These are phyloP conservation scores for Colletotrichum sp. DNA, from an alignment of 2,329 filamentous ascomycete genomes.

Conservation along the genomic window DNA sequence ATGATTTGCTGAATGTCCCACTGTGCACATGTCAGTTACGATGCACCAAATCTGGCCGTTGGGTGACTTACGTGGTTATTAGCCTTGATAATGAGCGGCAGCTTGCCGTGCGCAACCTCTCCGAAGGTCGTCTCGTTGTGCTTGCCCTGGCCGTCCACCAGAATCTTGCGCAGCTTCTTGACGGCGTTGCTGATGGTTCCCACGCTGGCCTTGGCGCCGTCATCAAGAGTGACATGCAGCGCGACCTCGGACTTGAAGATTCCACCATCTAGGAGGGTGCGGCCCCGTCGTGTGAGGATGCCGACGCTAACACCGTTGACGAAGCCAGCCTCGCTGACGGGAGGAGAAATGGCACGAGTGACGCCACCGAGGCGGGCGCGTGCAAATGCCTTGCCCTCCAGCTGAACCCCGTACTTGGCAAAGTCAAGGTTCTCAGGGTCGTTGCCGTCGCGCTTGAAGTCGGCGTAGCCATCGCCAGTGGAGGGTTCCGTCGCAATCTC, in stretches of 20 bases:
- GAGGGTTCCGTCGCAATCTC: constrained; percentile 50
- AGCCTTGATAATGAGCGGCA: constrained; percentile 45
- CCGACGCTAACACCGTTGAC: constrained; percentile 47
- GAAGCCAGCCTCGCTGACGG: constrained; percentile 32
- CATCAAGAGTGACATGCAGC: constrained; percentile 44
- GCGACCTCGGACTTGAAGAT: constrained; percentile 47
- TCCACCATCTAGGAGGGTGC: constrained; percentile 42
- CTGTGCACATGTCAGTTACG: constrained; percentile 25
- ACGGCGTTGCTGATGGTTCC: constrained; percentile 28
- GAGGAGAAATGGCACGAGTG: constrained; percentile 46
- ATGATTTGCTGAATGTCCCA: constrained; percentile 46
- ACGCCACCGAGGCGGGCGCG: constrained; percentile 48
- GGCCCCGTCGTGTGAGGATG: constrained; percentile 40
- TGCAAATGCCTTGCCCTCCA: constrained; percentile 44
- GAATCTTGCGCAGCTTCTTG: constrained; percentile 39
- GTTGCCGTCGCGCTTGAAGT: constrained; percentile 26
- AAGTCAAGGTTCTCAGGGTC: constrained; percentile 35
- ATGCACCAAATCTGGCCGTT: neutral
- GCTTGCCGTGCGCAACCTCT: constrained; percentile 37
- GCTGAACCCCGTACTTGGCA: constrained; percentile 44
- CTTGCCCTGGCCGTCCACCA: constrained; percentile 36
- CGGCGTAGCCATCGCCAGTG: constrained; percentile 51
- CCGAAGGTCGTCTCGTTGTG: constrained; percentile 39
- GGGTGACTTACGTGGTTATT: constrained; percentile 16
- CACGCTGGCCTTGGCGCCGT: constrained; percentile 31